Evolutionary conservation across 2,329 filamentous ascomycete species (phyloP).

Genomic region (Berkeleyomyces basicola): DNA sequence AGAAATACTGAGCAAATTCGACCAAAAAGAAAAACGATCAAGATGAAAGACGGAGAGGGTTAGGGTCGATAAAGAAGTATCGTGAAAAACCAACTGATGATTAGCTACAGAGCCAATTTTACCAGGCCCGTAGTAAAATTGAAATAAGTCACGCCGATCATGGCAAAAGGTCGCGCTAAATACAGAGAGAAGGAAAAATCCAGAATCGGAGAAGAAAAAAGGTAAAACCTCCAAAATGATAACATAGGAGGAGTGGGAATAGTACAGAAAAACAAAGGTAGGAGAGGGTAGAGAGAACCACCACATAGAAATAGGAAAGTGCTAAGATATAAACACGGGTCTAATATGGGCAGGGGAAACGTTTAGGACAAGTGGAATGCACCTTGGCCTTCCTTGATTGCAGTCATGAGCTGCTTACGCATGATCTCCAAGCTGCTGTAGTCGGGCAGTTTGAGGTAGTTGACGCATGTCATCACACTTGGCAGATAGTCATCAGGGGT

Average conservation of each 20-base stretch:
- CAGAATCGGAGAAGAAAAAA: not conserved
- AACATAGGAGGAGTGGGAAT: not conserved
- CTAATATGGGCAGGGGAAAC: not conserved
- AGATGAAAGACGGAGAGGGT: not conserved
- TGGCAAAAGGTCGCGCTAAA: too few relatives aligned
- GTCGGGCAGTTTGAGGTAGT: constrained; percentile 94
- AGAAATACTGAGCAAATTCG: not conserved
- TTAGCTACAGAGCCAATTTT: too few relatives aligned
- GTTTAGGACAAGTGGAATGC: constrained; percentile 83
- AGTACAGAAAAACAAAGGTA: not conserved
- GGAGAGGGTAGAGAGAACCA: not conserved
- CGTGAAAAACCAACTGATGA: not conserved
- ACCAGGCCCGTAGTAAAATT: too few relatives aligned
- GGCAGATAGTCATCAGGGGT: constrained; percentile 95
- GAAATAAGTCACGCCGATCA: too few relatives aligned
- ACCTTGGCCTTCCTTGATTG: constrained; percentile 89
- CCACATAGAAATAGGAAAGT: not conserved
- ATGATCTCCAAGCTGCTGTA: constrained; percentile 69
- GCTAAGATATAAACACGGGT: not conserved
- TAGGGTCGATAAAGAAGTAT: not conserved
- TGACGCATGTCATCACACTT: constrained; percentile 99
- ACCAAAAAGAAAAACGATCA: not conserved
- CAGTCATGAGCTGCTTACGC: constrained; percentile 61
- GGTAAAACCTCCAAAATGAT: not conserved
- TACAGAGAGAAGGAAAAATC: not conserved